These are phyloP conservation scores for Rosa rugosa DNA, from an alignment of 306 rosid genomes.

Conservation along the genomic window DNA sequence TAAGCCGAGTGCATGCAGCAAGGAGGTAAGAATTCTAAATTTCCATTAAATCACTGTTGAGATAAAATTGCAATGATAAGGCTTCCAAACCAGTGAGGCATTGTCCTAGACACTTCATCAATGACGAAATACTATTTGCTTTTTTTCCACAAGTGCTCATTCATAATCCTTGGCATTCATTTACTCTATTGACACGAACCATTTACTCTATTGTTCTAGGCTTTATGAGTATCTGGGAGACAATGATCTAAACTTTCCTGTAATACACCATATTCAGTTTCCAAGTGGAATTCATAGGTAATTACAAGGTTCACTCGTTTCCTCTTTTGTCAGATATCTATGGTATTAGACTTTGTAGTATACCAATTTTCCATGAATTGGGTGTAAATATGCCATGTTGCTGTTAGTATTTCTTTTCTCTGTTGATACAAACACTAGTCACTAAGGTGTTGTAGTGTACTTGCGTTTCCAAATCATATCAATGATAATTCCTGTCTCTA, in stretches of 20 bases:
- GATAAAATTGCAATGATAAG: background rate
- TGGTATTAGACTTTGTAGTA: too few relatives aligned
- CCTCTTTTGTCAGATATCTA: slow-evolving; percentile 12
- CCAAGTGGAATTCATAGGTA: slow-evolving; percentile 87
- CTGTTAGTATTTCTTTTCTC: too few relatives aligned
- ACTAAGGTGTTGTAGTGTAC: too few relatives aligned
- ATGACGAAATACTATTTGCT: background rate
- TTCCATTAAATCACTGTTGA: background rate
- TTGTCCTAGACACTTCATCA: background rate
- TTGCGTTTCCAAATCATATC: too few relatives aligned
- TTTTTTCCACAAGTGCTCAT: background rate
- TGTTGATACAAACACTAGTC: too few relatives aligned
- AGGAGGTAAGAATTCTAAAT: slow-evolving; percentile 54
- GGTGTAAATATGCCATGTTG: too few relatives aligned
- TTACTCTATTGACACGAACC: background rate
- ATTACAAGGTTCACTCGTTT: slow-evolving; percentile 1
- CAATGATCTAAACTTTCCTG: slow-evolving; percentile 71
- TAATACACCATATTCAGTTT: slow-evolving; percentile 90
- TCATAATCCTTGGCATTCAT: background rate
- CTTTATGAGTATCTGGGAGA: slow-evolving; percentile 79
- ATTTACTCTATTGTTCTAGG: slow-evolving; percentile 39
- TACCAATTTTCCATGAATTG: too few relatives aligned
- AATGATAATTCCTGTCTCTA: too few relatives aligned
- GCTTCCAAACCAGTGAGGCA: too few relatives aligned
- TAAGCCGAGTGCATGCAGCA: slow-evolving; percentile 91